Conservation (phyloP, 176 grass and related monocot species). For the Ensete ventricosum region DNA sequence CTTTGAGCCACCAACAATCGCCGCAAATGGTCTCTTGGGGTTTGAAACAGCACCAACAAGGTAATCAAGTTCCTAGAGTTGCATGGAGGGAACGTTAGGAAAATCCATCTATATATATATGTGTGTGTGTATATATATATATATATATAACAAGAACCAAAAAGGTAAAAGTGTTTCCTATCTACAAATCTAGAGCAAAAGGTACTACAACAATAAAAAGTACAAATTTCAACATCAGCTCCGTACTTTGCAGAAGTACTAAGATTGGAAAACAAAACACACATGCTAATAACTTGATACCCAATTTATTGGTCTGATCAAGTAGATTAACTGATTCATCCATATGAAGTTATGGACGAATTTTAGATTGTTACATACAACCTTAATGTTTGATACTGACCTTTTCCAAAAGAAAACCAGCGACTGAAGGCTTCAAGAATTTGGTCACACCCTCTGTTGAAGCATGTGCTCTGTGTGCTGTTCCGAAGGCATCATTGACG, state of each 20-base stretch:
- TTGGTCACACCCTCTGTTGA: slow-evolving; percentile 74
- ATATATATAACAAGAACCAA: not conserved
- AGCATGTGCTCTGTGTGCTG: slow-evolving; percentile 65
- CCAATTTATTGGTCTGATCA: no score
- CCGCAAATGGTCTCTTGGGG: slow-evolving; percentile 61
- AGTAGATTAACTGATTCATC: no score
- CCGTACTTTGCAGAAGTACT: no score
- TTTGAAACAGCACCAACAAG: slow-evolving; percentile 67
- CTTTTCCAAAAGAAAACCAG: slow-evolving; percentile 71
- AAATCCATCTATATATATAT: not conserved
- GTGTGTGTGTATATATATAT: no score
- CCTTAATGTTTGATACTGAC: slow-evolving; percentile 12
- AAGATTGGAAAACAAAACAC: no score
- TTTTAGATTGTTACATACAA: no score
- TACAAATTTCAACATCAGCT: no score
- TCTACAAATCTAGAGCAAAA: not conserved
- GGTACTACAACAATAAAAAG: no score
- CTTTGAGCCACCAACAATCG: slow-evolving; percentile 68
- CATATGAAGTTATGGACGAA: not conserved
- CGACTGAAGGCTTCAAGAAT: slow-evolving; percentile 57
- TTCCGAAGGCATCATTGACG: slow-evolving; percentile 69
- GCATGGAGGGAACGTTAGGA: not conserved
- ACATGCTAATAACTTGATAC: no score
- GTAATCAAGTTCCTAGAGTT: slow-evolving; percentile 63
- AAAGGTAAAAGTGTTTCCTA: slow-evolving; percentile 8